Conservation (phyloP, 2,329 filamentous ascomycete genomes). For the Sporothrix phasma region DNA sequence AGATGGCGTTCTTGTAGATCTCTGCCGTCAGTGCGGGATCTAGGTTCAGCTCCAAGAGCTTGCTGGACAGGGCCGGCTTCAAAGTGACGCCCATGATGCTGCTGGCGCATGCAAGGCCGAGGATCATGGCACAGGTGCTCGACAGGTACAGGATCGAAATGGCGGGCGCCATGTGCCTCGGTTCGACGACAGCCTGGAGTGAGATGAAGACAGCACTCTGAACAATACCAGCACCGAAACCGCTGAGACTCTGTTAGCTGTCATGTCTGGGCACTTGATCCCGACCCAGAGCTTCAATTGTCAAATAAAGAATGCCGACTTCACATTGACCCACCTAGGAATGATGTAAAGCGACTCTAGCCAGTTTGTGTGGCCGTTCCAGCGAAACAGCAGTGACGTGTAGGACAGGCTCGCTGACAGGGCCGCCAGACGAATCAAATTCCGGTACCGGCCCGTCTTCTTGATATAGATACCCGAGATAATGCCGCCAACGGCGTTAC, state of each 20-base stretch:
- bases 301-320: too few species aligned
- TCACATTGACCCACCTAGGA: slow-evolving; percentile 30
- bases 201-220: slow-evolving; percentile 34
- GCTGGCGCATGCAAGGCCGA: slow-evolving; percentile 32
- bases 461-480: slow-evolving; percentile 48
- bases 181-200: slow-evolving; percentile 31
- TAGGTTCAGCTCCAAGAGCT: slow-evolving; percentile 22
- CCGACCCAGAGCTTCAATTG: too few species aligned
- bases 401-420: slow-evolving; percentile 42
- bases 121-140: slow-evolving; percentile 28
- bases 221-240: slow-evolving; percentile 33
- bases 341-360: slow-evolving; percentile 50
- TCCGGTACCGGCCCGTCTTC: slow-evolving; percentile 50
- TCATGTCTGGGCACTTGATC: background rate
- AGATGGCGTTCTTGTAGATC: slow-evolving; percentile 16
- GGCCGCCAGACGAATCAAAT: slow-evolving; percentile 40
- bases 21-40: slow-evolving; percentile 17
- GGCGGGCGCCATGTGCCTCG: slow-evolving; percentile 31
- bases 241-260: slow-evolving; percentile 21
- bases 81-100: slow-evolving; percentile 26
- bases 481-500: slow-evolving; percentile 56
- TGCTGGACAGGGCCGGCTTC: slow-evolving; percentile 17
- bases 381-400: slow-evolving; percentile 42
- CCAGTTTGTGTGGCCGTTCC: slow-evolving; percentile 49
- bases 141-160: slow-evolving; percentile 33